Percentiles rank a stretch among this genome's conserved stretches.
phyloP scores from a whole-genome alignment of 2,329 filamentous ascomycete genomes.

The Cladosporium halotolerans region DNA sequence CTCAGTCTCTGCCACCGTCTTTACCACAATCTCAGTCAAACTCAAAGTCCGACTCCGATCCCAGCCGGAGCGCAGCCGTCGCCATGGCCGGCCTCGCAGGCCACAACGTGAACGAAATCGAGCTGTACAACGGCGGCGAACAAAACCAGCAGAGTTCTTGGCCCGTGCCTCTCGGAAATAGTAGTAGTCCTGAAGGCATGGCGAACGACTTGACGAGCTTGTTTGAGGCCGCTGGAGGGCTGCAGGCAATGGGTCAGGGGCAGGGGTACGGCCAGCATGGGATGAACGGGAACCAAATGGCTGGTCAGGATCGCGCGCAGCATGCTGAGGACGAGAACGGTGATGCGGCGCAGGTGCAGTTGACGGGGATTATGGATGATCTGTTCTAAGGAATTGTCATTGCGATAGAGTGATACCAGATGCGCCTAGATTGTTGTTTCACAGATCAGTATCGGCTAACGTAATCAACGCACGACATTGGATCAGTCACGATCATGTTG shows the following conservation, averaged over 20 bases:
- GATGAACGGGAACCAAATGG: neutral
- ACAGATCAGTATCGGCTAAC: too few relatives aligned
- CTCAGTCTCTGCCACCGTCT: neutral
- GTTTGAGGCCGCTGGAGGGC: conserved; percentile 57
- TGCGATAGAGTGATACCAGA: too few relatives aligned
- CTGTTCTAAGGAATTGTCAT: neutral
- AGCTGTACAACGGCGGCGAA: conserved; percentile 36
- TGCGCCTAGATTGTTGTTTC: too few relatives aligned
- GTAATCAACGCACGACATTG: too few relatives aligned
- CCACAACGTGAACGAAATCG: conserved; percentile 53
- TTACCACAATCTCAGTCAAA: neutral
- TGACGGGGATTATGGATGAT: conserved; percentile 10
- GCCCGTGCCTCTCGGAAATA: conserved; percentile 26
- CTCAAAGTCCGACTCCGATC: conserved; percentile 41
- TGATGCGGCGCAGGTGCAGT: neutral
- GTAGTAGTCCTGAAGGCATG: conserved; percentile 53
- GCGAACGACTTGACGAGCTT: conserved; percentile 58
- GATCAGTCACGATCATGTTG: too few relatives aligned
- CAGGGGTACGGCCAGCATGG: neutral
- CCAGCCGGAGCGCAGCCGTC: conserved; percentile 56
- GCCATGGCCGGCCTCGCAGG: conserved; percentile 61
- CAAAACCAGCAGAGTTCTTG: neutral
- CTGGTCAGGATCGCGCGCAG: neutral
- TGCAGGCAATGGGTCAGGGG: conserved; percentile 20
- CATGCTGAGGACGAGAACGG: neutral